Conservation (phyloP, 192 early-diverging fungal species). For the Geranomyces variabilis region DNA sequence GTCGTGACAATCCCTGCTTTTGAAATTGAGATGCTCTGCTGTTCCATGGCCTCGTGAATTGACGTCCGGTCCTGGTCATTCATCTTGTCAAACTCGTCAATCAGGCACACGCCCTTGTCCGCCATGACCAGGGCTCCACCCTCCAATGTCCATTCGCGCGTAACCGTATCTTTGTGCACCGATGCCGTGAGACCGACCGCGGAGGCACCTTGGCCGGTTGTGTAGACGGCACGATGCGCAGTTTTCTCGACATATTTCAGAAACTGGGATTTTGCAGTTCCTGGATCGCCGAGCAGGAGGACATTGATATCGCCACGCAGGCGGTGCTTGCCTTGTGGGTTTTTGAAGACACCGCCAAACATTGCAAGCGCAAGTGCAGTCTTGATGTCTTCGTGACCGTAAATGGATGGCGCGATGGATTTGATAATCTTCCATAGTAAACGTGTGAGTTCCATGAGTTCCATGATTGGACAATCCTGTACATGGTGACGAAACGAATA, state of each 20-base stretch:
- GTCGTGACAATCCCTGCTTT: slow-evolving; percentile 86
- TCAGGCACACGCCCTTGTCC: slow-evolving; percentile 86
- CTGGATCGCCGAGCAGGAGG: slow-evolving; percentile 86
- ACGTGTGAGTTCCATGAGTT: background rate
- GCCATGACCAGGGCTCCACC: slow-evolving; percentile 84
- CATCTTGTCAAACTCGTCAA: slow-evolving; percentile 94
- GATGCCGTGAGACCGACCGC: slow-evolving; percentile 73
- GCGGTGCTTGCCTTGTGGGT: slow-evolving; percentile 91
- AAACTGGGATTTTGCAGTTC: slow-evolving; percentile 86
- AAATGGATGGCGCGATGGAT: slow-evolving; percentile 98
- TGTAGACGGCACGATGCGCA: slow-evolving; percentile 79
- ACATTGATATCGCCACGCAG: slow-evolving; percentile 98
- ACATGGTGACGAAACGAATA: background rate
- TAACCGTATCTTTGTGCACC: slow-evolving; percentile 71
- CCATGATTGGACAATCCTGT: too few relatives aligned
- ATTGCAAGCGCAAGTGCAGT: slow-evolving; percentile 88
- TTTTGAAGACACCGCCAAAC: slow-evolving; percentile 96
- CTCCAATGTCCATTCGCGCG: slow-evolving; percentile 77
- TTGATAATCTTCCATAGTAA: slow-evolving; percentile 71
- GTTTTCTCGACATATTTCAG: slow-evolving; percentile 80
- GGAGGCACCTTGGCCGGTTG: slow-evolving; percentile 73
- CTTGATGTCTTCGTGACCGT: slow-evolving; percentile 97
- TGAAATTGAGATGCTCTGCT: slow-evolving; percentile 83
- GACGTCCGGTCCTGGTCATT: slow-evolving; percentile 80
- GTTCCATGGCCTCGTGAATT: slow-evolving; percentile 94